Evolutionary conservation across 2,329 filamentous ascomycete species (phyloP), one percentile per base, ranked within the genome.

Genomic region (Alternaria ventricosa): DNA sequence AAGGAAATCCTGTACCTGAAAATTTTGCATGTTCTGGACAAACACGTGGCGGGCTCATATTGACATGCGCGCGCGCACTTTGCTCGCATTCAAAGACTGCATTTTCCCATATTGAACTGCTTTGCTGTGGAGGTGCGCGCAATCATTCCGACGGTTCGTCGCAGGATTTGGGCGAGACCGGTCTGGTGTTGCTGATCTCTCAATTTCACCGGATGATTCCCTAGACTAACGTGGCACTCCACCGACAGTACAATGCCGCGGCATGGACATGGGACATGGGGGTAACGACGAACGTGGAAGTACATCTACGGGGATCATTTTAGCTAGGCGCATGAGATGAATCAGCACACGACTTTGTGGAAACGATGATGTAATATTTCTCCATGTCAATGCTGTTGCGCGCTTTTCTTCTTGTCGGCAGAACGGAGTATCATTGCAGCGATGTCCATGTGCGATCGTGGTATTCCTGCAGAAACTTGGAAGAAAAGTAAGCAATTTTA

Each of bases 181-280:
- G 33, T 58, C 61, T 60, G 55, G 61, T 57, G 53, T 43, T 51
- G 61, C 57, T 60, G 61, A 63, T 63, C 61, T 44, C 25, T 54
- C 57, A 56, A 56, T 25, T 45, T 61, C 55, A 61, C 55, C 60
- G 55, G 47, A 59, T 60, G 49, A 41, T 49, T 55, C 25, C 60
- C 53, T 55, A 20, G 43, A 46, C 60, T 20, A 62, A 62, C 47
- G 60, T 59, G 30, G 55, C 55, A 62, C 45, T 30, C 56, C 56
- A 63, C 55, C 60, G 30, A 22, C 60, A 28, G 47, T 30, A 28
- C 51, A 27, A 33, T 53, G 44, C 60, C 49, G 56, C 60, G 47
- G 28, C 55, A 7, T 46, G 46, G 36, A 15, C 43, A 53, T 44
- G n/a, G 20, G 28, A 53, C 55, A 51, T 58, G 41, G 41, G 28